Percentiles rank a stretch among this genome's conserved stretches.
Evolutionary conservation across 768 basidiomycete species (phyloP).

Genomic region (Amanita brunnescens): DNA sequence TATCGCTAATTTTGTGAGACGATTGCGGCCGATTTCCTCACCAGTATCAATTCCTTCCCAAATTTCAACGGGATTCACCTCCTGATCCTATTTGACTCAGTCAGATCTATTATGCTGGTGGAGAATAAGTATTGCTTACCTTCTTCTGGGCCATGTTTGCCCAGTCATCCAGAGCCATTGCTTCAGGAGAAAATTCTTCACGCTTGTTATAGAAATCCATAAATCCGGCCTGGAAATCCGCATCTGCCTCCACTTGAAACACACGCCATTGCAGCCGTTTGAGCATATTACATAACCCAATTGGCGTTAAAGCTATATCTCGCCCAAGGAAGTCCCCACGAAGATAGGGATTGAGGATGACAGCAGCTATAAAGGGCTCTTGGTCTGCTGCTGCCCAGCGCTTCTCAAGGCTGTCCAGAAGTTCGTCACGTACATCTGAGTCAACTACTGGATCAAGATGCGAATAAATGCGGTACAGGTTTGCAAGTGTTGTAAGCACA

Average conservation of each 20-base stretch:
- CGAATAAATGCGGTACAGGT: conserved; percentile 19
- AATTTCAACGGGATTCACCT: conserved; percentile 13
- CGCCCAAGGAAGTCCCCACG: conserved; percentile 1
- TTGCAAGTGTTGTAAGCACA: conserved; percentile 23
- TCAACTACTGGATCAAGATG: conserved; percentile 1
- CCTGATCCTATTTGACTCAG: conserved; percentile 3
- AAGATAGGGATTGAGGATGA: conserved; percentile 20
- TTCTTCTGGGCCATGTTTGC: background rate
- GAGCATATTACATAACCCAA: conserved; percentile 8
- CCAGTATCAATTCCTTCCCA: conserved; percentile 14
- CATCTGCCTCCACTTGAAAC: background rate
- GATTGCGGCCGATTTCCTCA: conserved; percentile 11
- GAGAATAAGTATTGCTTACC: too few relatives aligned
- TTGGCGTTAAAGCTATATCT: conserved; percentile 3
- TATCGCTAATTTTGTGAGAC: conserved; percentile 16
- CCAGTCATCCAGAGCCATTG: conserved; percentile 4
- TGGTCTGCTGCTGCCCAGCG: conserved; percentile 18
- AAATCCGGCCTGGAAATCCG: conserved; percentile 4
- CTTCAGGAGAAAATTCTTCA: conserved; percentile 5
- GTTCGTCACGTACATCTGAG: too few relatives aligned
- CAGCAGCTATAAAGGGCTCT: conserved; percentile 21
- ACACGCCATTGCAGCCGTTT: conserved; percentile 2
- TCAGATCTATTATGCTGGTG: background rate
- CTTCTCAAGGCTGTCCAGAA: too few relatives aligned
- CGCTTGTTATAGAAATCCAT: conserved; percentile 8